Evolutionary conservation across 257 asterid species (phyloP), one percentile per base, ranked within the genome.

Genomic region (Buddleja alternifolia): DNA sequence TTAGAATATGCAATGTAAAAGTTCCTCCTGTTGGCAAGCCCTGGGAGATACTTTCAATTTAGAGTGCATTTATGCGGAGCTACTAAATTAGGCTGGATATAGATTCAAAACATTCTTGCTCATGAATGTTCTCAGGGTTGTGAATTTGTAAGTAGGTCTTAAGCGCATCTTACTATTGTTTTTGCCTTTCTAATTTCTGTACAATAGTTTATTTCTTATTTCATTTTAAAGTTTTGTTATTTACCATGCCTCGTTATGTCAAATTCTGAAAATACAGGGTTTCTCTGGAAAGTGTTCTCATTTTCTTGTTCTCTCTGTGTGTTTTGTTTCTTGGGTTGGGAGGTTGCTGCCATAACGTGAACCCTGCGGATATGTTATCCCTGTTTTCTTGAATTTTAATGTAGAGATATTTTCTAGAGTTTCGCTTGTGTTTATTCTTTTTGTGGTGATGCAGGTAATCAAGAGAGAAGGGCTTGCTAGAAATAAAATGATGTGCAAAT

Each of bases 371-470:
- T 23, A 17, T 61, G 58, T n/a, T 8, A 36, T 52, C 53, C 40
- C 19, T 15, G 14, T 29, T 39, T 11, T 59, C 6, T 20, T 29
- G 17, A n/a, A 34, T 24, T 19, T 62, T 34, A 57, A n/a, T 42
- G 10, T 14, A 2, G 8, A 25, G 15, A 36, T 34, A 17, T 40
- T 32, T 58, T 72, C 58, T 51, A 53, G 19, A 45, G 6, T 60
- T 37, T 56, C 42, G 54, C 73, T 66, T 66, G 46, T 34, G 16
- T 24, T 20, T n/a, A 21, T 66, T 51, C 24, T 55, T 54, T 54
- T 55, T 48, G 54, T 53, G 15, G 70, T 36, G 58, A 60, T 75
- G 80, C 78, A 82, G 84, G 61, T 44, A 37, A 44, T 19, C 21
- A 47, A 50, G 45, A 56, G 63, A n/a, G 40, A 54, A 50, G 45